Evolutionary conservation across 768 basidiomycete species (phyloP).

Genomic region (Mycena vitilis): DNA sequence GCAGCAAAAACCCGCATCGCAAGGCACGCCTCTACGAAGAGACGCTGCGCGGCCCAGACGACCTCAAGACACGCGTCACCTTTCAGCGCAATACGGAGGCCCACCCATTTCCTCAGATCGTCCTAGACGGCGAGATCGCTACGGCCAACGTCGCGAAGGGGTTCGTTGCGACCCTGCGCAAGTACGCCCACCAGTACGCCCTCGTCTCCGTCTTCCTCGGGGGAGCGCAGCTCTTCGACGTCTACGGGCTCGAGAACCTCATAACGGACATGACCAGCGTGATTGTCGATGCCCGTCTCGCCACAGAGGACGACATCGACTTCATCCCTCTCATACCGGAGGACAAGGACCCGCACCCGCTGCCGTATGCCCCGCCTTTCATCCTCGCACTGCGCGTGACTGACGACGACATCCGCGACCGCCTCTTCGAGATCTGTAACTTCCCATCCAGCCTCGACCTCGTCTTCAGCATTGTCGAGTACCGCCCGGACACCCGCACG

Average conservation of each 20-base stretch:
- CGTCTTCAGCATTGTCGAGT: slow-evolving; percentile 2
- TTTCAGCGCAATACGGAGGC: background rate
- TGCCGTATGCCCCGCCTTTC: background rate
- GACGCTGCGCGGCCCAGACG: background rate
- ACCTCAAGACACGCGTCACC: background rate
- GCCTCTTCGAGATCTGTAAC: background rate
- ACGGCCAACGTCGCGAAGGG: background rate
- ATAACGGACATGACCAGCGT: background rate
- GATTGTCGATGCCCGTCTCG: background rate
- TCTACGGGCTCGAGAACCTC: background rate
- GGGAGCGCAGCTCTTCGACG: background rate
- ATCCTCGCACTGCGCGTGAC: background rate
- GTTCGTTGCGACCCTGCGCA: background rate
- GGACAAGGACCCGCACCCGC: background rate
- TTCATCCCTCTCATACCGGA: background rate
- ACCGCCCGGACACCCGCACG: background rate
- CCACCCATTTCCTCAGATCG: background rate
- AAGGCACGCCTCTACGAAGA: too few relatives aligned
- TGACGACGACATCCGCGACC: background rate
- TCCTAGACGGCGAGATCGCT: slow-evolving; percentile 1
- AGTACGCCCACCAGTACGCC: background rate
- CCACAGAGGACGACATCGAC: background rate
- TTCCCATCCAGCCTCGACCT: background rate
- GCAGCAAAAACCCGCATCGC: too few relatives aligned
- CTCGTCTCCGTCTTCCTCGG: background rate